Percentiles rank a stretch among this genome's conserved stretches.
Evolutionary conservation across 2,329 filamentous ascomycete species (phyloP).

Genomic region (Trichoderma sp.): DNA sequence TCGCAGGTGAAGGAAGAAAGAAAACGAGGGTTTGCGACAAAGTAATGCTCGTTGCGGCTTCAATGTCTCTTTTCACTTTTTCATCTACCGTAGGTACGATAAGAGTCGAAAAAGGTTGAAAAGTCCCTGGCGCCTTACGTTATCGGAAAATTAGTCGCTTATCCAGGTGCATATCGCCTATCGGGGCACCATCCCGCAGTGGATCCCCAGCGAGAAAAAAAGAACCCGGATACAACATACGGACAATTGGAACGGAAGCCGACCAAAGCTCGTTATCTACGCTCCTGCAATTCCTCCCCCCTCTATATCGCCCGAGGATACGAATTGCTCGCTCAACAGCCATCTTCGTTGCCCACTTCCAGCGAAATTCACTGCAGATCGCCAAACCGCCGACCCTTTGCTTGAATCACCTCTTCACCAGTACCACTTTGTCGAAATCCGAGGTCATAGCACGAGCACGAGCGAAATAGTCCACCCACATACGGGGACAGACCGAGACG

Average conservation of each 20-base stretch:
- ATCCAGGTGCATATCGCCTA: neutral
- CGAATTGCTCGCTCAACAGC: neutral
- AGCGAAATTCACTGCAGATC: neutral
- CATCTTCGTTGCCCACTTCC: neutral
- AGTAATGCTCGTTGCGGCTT: slow-evolving; percentile 15
- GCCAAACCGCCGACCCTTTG: accelerated
- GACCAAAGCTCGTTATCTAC: neutral
- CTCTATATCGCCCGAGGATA: neutral
- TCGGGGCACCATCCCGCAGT: slow-evolving; percentile 1
- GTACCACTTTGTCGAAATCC: neutral
- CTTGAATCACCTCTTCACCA: neutral
- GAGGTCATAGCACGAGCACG: neutral
- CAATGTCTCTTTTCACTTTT: neutral
- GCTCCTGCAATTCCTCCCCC: neutral
- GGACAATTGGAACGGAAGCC: neutral
- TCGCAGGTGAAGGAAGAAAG: neutral
- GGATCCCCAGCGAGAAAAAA: neutral
- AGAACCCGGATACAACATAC: neutral
- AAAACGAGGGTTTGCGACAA: neutral
- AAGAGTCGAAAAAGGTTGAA: neutral
- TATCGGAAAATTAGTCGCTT: neutral
- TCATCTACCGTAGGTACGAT: neutral
- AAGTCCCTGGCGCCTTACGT: neutral
- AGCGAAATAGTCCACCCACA: neutral
- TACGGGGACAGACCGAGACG: neutral